Evolutionary conservation across 345 rosid genomes (phyloP).

Genomic region (Boechera retrofracta): DNA sequence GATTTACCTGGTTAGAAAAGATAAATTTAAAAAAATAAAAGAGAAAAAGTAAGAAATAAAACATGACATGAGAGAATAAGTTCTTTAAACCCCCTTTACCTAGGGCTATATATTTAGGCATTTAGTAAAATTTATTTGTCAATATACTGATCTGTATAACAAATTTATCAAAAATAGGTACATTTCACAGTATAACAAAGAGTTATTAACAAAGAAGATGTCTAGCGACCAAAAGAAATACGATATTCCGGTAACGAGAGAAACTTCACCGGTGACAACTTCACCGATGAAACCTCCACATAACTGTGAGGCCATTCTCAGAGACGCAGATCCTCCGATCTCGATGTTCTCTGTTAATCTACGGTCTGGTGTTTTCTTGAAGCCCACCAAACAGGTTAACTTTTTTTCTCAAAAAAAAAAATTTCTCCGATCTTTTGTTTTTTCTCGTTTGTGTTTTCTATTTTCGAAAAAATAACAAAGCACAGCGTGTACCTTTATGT

Average conservation of each 20-base stretch:
- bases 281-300: conserved; percentile 41
- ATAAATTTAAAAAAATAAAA: background rate
- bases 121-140: background rate
- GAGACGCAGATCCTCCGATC: conserved; percentile 52
- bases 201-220: background rate
- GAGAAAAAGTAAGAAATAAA: background rate
- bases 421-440: too few species aligned
- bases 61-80: conserved; percentile 32
- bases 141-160: conserved; percentile 3
- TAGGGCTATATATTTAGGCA: conserved; percentile 25
- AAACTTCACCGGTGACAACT: background rate
- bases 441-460: background rate
- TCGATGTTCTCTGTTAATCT: conserved; percentile 48
- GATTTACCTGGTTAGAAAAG: background rate
- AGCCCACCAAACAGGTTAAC: conserved; percentile 50
- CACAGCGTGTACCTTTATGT: background rate
- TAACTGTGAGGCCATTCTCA: conserved; percentile 53
- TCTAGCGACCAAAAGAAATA: background rate
- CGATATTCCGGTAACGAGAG: background rate
- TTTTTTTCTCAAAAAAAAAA: background rate
- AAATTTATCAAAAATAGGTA: background rate
- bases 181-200: background rate
- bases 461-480: background rate
- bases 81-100: conserved; percentile 15
- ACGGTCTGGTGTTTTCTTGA: conserved; percentile 53